phyloP scores from a whole-genome alignment of 768 basidiomycete genomes.

The Pleurotus pulmonarius region DNA sequence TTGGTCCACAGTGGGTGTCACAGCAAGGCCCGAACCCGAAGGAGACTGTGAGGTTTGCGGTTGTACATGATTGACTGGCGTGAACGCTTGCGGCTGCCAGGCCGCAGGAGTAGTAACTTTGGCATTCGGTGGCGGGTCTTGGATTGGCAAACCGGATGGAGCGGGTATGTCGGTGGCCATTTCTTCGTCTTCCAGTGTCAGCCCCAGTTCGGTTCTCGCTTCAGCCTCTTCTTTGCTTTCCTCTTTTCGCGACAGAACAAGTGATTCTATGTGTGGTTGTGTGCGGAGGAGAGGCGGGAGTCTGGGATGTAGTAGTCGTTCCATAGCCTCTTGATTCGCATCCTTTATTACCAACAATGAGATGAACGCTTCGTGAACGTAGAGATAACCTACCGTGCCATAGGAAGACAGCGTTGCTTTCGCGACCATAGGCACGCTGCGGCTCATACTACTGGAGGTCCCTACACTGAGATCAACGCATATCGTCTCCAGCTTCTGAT shows the following conservation, averaged over 20 bases:
- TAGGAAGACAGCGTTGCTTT: slow-evolving; percentile 27
- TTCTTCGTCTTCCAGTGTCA: slow-evolving; percentile 19
- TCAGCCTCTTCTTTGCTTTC: slow-evolving; percentile 62
- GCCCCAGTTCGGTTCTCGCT: slow-evolving; percentile 35
- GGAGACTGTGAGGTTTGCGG: too few species aligned
- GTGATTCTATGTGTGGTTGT: slow-evolving; percentile 56
- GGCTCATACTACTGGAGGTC: slow-evolving; percentile 56
- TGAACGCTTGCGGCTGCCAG: too few species aligned
- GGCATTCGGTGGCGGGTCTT: too few species aligned
- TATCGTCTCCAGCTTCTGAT: slow-evolving; percentile 41
- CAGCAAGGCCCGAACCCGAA: too few species aligned
- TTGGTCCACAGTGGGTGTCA: too few species aligned
- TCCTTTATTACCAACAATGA: background rate
- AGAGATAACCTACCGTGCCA: slow-evolving; percentile 18
- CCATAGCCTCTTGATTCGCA: slow-evolving; percentile 18
- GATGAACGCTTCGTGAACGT: background rate
- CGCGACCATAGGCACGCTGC: slow-evolving; percentile 54
- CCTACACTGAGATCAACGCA: slow-evolving; percentile 50
- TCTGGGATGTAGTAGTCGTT: slow-evolving; percentile 73
- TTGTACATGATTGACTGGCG: too few species aligned
- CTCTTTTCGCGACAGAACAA: slow-evolving; percentile 60
- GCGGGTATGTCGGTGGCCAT: background rate
- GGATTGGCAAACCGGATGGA: too few species aligned
- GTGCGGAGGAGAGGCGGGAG: slow-evolving; percentile 72
- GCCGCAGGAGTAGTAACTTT: too few species aligned